A percentile compares a stretch with the other conserved stretches of the same genome.
Conservation (phyloP, 495 filamentous ascomycete species). For the Thermothielavioides terrestris region DNA sequence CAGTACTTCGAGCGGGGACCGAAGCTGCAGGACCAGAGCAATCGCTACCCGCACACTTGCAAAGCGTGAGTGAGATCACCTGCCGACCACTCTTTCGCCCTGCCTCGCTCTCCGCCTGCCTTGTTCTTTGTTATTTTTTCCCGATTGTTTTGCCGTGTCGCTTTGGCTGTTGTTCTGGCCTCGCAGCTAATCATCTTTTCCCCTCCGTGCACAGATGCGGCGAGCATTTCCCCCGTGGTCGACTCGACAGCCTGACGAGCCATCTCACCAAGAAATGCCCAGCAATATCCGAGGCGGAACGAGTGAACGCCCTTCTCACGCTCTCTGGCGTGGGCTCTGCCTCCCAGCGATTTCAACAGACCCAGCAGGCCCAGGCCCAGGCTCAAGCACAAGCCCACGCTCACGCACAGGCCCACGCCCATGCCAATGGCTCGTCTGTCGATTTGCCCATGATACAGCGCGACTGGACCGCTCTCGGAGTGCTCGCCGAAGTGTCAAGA, state of each 20-base stretch:
- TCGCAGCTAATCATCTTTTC: background rate
- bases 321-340: slow-evolving; percentile 33
- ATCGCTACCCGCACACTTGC: slow-evolving; percentile 81
- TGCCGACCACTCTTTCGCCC: slow-evolving; percentile 3
- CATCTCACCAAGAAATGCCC: slow-evolving; percentile 79
- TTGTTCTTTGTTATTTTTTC: background rate
- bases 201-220: slow-evolving; percentile 45
- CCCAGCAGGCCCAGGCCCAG: slow-evolving; percentile 16
- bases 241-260: slow-evolving; percentile 66
- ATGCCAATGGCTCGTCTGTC: slow-evolving; percentile 24
- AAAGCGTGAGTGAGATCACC: slow-evolving; percentile 54
- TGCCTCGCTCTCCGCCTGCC: background rate
- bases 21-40: slow-evolving; percentile 75
- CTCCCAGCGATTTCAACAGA: slow-evolving; percentile 20
- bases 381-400: slow-evolving; percentile 12
- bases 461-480: slow-evolving; percentile 63
- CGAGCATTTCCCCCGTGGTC: slow-evolving; percentile 75
- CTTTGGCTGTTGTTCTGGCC: too few species aligned
- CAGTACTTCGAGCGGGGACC: slow-evolving; percentile 76
- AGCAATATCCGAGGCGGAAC: slow-evolving; percentile 56
- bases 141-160: slow-evolving; percentile 1
- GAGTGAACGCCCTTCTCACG: slow-evolving; percentile 53
- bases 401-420: slow-evolving; percentile 38
- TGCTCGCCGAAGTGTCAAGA: slow-evolving; percentile 73
- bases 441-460: slow-evolving; percentile 26